Evolutionary conservation across 805 yeast genomes (phyloP).

Genomic region (Wickerhamomyces hampshirensis): DNA sequence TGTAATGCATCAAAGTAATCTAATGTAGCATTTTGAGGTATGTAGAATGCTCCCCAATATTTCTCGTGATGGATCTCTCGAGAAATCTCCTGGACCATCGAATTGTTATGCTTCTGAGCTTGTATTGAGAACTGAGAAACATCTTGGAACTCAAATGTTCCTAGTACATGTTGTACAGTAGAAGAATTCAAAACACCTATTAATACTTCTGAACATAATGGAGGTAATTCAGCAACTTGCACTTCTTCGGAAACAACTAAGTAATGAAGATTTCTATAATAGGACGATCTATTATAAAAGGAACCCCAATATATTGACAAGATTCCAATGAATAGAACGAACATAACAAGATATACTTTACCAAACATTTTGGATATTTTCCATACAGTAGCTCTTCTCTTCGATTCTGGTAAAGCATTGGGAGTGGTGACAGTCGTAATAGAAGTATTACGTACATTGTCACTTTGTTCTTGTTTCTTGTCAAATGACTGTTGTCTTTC

Average conservation of each 20-base stretch:
- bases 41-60: conserved; percentile 56
- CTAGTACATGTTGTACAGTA: conserved; percentile 5
- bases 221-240: conserved; percentile 9
- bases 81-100: conserved; percentile 28
- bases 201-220: conserved; percentile 12
- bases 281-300: conserved; percentile 11
- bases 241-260: conserved; percentile 22
- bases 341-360: neutral
- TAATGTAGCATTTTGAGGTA: conserved; percentile 40
- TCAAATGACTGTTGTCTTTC: too few relatives aligned
- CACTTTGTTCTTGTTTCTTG: too few relatives aligned
- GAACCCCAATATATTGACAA: conserved; percentile 21
- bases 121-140: conserved; percentile 1
- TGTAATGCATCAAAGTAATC: conserved; percentile 17
- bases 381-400: neutral
- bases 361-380: neutral
- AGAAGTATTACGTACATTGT: too few relatives aligned
- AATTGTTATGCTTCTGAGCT: conserved; percentile 8
- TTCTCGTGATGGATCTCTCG: conserved; percentile 46
- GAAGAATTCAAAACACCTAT: conserved; percentile 4
- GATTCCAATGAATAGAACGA: neutral
- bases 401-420: neutral
- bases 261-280: conserved; percentile 15
- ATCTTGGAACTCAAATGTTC: conserved; percentile 15
- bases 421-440: neutral